These are phyloP conservation scores for Venturia carpophila DNA, from an alignment of 2,329 filamentous ascomycete species.

Conservation along the genomic window DNA sequence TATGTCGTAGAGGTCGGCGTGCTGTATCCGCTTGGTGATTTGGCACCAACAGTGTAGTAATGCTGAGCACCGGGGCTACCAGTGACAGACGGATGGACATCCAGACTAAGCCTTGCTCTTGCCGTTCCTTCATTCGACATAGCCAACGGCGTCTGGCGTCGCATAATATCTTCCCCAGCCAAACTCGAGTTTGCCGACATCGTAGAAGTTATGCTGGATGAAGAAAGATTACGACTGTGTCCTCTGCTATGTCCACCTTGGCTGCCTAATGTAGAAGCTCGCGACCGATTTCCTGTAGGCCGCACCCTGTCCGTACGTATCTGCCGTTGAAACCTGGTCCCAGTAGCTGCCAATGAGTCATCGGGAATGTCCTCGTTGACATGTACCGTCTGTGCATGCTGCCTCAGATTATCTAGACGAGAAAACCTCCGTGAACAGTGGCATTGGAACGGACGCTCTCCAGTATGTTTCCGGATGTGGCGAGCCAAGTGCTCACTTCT, in stretches of 20 bases:
- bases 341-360: conserved; percentile 86
- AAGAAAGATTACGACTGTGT: conserved; percentile 71
- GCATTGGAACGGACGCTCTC: conserved; percentile 92
- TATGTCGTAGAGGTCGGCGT: conserved; percentile 81
- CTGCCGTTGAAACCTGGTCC: conserved; percentile 85
- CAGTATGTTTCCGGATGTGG: conserved; percentile 97
- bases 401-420: conserved; percentile 84
- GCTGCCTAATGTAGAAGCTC: conserved; percentile 70
- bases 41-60: conserved; percentile 52
- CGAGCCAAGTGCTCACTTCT: conserved; percentile 90
- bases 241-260: conserved; percentile 43
- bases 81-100: conserved; percentile 52
- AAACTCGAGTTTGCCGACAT: conserved; percentile 55
- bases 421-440: conserved; percentile 93
- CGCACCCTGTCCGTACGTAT: conserved; percentile 80
- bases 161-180: conserved; percentile 52
- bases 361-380: conserved; percentile 94
- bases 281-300: conserved; percentile 61
- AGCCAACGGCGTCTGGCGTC: conserved; percentile 71
- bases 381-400: conserved; percentile 96
- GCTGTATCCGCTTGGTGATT: conserved; percentile 66
- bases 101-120: conserved; percentile 57
- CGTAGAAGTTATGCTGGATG: conserved; percentile 76
- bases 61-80: conserved; percentile 53
- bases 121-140: conserved; percentile 63